phyloP scores from a whole-genome alignment of 2,329 filamentous ascomycete genomes.

The Sporothrix euskadiensis region DNA sequence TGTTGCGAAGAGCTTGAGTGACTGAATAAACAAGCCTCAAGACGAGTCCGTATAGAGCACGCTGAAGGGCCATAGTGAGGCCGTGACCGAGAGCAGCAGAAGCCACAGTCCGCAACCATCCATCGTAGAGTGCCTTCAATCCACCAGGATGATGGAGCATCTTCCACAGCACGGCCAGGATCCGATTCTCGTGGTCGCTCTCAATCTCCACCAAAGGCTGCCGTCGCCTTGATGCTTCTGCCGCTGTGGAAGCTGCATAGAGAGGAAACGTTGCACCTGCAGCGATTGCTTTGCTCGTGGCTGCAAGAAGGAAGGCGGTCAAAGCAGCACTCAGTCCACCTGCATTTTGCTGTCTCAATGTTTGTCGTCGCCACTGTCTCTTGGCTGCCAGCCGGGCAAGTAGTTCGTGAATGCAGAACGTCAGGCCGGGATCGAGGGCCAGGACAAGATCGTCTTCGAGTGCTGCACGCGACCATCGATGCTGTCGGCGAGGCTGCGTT shows the following conservation, averaged over 20 bases:
- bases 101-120: constrained; percentile 71
- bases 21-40: constrained; percentile 70
- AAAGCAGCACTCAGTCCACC: constrained; percentile 39
- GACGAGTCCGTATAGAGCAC: constrained; percentile 70
- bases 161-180: constrained; percentile 36
- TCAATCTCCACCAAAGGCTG: neutral
- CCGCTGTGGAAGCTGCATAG: constrained; percentile 61
- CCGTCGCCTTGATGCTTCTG: constrained; percentile 32
- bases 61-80: constrained; percentile 84
- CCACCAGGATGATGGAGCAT: constrained; percentile 64
- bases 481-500: constrained; percentile 41
- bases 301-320: constrained; percentile 59
- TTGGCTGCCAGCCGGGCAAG: constrained; percentile 34
- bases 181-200: constrained; percentile 30
- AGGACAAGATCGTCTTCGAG: constrained; percentile 77
- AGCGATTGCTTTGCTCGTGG: constrained; percentile 75
- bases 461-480: constrained; percentile 71
- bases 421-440: constrained; percentile 82
- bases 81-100: constrained; percentile 86
- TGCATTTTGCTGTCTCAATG: neutral
- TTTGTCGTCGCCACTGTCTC: constrained; percentile 33
- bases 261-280: constrained; percentile 81
- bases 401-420: constrained; percentile 77
- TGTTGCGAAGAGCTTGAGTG: constrained; percentile 45
- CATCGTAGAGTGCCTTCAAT: constrained; percentile 68